Conservation (phyloP, 768 basidiomycete species). For the Boletus vinaceobasis region DNA sequence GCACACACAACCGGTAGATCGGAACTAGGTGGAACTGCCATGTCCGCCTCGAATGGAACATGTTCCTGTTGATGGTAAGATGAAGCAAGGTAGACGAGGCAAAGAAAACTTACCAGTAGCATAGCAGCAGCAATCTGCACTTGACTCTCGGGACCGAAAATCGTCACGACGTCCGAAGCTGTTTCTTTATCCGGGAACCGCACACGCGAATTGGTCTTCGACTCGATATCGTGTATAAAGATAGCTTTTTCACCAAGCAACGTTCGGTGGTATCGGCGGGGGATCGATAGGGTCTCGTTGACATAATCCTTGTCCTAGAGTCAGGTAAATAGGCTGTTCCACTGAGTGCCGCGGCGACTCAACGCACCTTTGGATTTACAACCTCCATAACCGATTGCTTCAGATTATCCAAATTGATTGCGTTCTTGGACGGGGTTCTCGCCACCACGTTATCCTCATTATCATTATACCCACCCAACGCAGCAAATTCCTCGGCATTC, state of each 20-base stretch:
- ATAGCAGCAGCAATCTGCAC: conserved; percentile 96
- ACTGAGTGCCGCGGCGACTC: background rate
- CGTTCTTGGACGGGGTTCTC: conserved; percentile 97
- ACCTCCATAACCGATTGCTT: conserved; percentile 97
- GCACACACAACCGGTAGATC: conserved; percentile 75
- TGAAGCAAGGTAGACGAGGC: background rate
- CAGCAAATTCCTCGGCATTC: conserved; percentile 95
- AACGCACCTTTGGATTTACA: conserved; percentile 86
- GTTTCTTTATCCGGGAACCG: conserved; percentile 91
- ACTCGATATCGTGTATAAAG: conserved; percentile 95
- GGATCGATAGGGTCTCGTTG: conserved; percentile 89
- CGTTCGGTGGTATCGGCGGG: conserved; percentile 91
- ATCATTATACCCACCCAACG: conserved; percentile 90
- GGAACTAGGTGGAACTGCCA: conserved; percentile 80
- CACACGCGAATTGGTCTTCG: conserved; percentile 91
- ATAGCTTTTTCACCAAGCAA: conserved; percentile 94
- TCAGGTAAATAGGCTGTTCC: background rate
- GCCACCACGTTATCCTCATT: conserved; percentile 99
- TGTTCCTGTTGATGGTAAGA: conserved; percentile 63
- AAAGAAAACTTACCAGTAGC: conserved; percentile 64
- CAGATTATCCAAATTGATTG: conserved; percentile 88
- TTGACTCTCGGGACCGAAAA: conserved; percentile 95
- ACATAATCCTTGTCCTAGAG: conserved; percentile 93
- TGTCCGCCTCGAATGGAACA: conserved; percentile 94
- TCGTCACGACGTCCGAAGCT: conserved; percentile 92